Evolutionary conservation across 2,329 filamentous ascomycete species (phyloP).

Genomic region (Colletotrichum sp.): DNA sequence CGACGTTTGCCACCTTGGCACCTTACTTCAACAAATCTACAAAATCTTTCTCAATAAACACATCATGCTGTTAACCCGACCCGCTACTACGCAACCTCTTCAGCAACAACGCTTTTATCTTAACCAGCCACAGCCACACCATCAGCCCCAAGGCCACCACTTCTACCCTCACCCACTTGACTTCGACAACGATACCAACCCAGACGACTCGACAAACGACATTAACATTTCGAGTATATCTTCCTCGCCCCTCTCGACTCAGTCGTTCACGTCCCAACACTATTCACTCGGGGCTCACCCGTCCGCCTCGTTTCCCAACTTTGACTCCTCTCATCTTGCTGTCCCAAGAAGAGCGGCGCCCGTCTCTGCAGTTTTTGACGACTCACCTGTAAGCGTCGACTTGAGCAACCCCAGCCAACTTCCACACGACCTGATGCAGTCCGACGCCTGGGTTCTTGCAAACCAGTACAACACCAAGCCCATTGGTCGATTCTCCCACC

Average conservation of each 20-base stretch:
- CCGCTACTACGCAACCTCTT: neutral
- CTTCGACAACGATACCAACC: neutral
- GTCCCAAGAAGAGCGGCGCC: neutral
- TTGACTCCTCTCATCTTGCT: neutral
- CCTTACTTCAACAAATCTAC: neutral
- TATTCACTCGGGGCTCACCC: conserved; percentile 26
- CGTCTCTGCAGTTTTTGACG: neutral
- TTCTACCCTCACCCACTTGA: conserved; percentile 7
- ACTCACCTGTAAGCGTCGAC: neutral
- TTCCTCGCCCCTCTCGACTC: conserved; percentile 16
- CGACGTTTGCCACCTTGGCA: conserved; percentile 6
- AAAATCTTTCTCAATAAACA: neutral
- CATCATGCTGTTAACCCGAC: conserved; percentile 20
- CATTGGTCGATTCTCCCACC: conserved; percentile 49
- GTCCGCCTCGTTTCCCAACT: conserved; percentile 4
- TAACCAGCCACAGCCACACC: neutral
- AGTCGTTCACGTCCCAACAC: conserved; percentile 24
- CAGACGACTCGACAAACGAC: neutral
- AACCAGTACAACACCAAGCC: conserved; percentile 43
- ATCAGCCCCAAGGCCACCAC: neutral
- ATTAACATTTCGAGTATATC: neutral
- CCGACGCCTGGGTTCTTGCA: conserved; percentile 44
- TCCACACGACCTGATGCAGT: conserved; percentile 40
- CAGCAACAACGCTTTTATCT: conserved; percentile 3
- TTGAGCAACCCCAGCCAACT: neutral